phyloP scores from a whole-genome alignment of 352 stramenopile species.

The Peronospora tabacina region DNA sequence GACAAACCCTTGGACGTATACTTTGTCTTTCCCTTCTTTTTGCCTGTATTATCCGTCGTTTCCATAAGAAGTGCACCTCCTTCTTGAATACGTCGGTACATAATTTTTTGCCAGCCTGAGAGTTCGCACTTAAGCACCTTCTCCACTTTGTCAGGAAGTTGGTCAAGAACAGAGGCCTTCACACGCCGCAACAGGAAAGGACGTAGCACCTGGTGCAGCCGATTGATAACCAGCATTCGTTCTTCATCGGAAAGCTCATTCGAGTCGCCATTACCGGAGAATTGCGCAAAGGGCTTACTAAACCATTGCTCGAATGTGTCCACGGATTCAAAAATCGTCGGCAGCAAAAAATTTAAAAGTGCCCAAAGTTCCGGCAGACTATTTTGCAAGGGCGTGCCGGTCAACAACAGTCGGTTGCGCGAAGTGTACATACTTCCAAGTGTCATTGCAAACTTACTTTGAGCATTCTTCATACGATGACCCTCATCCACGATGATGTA shows the following conservation, averaged over 20 bases:
- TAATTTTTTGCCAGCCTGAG: slow-evolving; percentile 83
- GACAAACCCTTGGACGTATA: slow-evolving; percentile 80
- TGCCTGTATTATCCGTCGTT: slow-evolving; percentile 46
- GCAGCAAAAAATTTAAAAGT: slow-evolving; percentile 88
- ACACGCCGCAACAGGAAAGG: slow-evolving; percentile 80
- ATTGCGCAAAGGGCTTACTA: slow-evolving; percentile 80
- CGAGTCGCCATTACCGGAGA: slow-evolving; percentile 62
- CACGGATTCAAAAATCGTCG: slow-evolving; percentile 87
- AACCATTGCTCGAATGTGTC: slow-evolving; percentile 90
- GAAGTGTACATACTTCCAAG: slow-evolving; percentile 78
- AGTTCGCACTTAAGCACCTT: slow-evolving; percentile 83
- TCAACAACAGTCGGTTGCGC: slow-evolving; percentile 92
- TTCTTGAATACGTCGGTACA: slow-evolving; percentile 85
- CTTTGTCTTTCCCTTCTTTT: slow-evolving; percentile 72
- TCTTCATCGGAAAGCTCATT: slow-evolving; percentile 85
- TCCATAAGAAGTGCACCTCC: slow-evolving; percentile 78
- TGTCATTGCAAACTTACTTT: slow-evolving; percentile 88
- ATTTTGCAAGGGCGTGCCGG: slow-evolving; percentile 97
- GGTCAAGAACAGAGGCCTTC: slow-evolving; percentile 81
- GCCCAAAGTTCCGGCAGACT: slow-evolving; percentile 92
- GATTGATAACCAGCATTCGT: slow-evolving; percentile 86
- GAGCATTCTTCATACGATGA: slow-evolving; percentile 89
- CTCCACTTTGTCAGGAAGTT: slow-evolving; percentile 84
- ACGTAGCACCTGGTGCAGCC: slow-evolving; percentile 76
- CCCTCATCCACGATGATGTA: slow-evolving; percentile 93